Conservation (phyloP, 768 basidiomycete genomes). For the Artomyces pyxidatus region DNA sequence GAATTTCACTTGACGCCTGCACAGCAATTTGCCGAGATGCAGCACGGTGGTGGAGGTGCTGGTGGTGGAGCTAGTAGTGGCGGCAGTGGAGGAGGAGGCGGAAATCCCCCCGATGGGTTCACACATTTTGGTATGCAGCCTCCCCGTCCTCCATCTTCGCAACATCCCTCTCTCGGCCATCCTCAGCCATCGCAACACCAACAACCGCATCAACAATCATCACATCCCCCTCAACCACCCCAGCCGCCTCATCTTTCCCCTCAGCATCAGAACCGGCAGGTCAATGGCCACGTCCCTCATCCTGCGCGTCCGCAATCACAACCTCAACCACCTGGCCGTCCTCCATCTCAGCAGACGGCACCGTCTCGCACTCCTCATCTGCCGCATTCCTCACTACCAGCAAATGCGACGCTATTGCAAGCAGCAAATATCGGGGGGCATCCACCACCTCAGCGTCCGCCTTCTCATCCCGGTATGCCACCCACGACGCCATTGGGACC, state of each 20-base stretch:
- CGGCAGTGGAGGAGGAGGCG: conserved; percentile 6
- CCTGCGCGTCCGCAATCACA: conserved; percentile 44
- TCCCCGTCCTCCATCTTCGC: conserved; percentile 27
- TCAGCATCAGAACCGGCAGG: conserved; percentile 36
- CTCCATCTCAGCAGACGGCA: conserved; percentile 40
- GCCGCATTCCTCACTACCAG: conserved; percentile 27
- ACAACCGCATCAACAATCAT: conserved; percentile 11
- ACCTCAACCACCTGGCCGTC: conserved; percentile 37
- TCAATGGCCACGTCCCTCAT: conserved; percentile 27
- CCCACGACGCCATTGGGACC: neutral
- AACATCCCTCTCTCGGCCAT: conserved; percentile 20
- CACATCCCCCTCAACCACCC: conserved; percentile 18
- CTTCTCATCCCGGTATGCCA: conserved; percentile 1
- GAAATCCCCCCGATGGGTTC: conserved; percentile 22
- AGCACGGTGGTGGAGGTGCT: conserved; percentile 14
- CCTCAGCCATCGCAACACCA: conserved; percentile 13
- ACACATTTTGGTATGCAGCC: conserved; percentile 28
- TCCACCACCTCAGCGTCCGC: conserved; percentile 6
- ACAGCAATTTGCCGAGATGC: conserved; percentile 55
- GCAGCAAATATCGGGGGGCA: conserved; percentile 10
- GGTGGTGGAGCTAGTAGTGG: too few species aligned
- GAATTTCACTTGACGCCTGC: conserved; percentile 52
- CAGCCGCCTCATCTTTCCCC: conserved; percentile 35
- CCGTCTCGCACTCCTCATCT: conserved; percentile 41
- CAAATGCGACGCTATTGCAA: conserved; percentile 15